These are phyloP conservation scores for Suhomyces kunorum DNA, from an alignment of 1,139 yeast genomes.

Conservation along the genomic window DNA sequence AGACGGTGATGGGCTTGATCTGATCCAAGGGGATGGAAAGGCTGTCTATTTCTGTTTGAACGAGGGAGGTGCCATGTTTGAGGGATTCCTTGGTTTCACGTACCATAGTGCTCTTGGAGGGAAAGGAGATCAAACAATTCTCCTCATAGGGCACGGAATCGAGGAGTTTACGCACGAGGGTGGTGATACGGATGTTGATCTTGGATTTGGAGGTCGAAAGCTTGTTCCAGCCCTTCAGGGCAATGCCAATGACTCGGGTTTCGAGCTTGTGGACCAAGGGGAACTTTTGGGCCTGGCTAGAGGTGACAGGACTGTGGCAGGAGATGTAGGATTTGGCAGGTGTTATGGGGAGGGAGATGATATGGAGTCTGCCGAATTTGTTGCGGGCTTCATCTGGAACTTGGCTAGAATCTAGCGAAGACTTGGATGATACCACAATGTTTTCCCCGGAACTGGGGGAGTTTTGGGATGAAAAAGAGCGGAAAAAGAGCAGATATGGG, in stretches of 20 bases:
- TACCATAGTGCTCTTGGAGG: constrained; percentile 50
- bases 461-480: neutral
- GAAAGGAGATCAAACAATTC: constrained; percentile 51
- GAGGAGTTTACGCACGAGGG: constrained; percentile 36
- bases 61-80: constrained; percentile 15
- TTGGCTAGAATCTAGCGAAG: neutral
- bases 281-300: constrained; percentile 29
- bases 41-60: constrained; percentile 36
- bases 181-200: constrained; percentile 43
- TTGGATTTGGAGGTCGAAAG: constrained; percentile 38
- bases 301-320: constrained; percentile 51
- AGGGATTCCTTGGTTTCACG: constrained; percentile 39
- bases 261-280: constrained; percentile 43
- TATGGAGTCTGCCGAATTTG: constrained; percentile 38
- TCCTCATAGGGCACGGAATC: constrained; percentile 55
- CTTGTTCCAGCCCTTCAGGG: constrained; percentile 49
- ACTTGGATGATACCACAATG: neutral
- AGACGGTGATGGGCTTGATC: constrained; percentile 44
- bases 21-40: constrained; percentile 34
- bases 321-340: constrained; percentile 55
- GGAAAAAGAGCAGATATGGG: neutral
- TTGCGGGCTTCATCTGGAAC: constrained; percentile 2
- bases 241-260: constrained; percentile 37
- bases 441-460: neutral
- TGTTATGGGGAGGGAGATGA: constrained; percentile 63